Conservation (phyloP, 805 yeast species). For the Pichia rugopelliculosa region DNA sequence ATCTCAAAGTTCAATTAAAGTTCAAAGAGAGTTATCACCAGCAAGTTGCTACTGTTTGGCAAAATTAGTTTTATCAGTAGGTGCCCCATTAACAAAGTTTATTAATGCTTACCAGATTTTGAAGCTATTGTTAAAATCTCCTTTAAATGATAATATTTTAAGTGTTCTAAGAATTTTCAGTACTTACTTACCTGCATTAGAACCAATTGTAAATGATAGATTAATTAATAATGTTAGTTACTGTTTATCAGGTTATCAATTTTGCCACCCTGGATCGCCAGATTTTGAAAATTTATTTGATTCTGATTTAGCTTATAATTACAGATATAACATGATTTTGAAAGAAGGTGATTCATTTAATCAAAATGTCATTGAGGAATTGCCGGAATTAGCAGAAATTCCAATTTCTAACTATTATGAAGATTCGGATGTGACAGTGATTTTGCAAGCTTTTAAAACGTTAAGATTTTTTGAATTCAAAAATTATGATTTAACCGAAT, state of each 20-base stretch:
- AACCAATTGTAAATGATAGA: constrained; percentile 62
- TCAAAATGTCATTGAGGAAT: constrained; percentile 13
- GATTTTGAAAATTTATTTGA: constrained; percentile 53
- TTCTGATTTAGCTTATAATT: constrained; percentile 62
- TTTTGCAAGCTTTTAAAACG: constrained; percentile 75
- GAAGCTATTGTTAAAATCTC: constrained; percentile 72
- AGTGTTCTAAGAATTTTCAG: constrained; percentile 63
- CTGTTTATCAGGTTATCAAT: constrained; percentile 74
- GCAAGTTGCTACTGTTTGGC: constrained; percentile 87
- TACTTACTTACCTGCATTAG: constrained; percentile 71
- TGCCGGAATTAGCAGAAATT: constrained; percentile 17
- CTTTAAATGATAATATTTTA: constrained; percentile 77
- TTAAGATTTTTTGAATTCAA: constrained; percentile 67
- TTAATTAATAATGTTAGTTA: constrained; percentile 63
- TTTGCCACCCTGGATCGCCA: constrained; percentile 83
- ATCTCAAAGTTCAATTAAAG: constrained; percentile 47
- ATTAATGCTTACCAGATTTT: constrained; percentile 68
- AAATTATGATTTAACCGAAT: constrained; percentile 73
- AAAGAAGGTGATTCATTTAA: constrained; percentile 50
- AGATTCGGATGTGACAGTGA: constrained; percentile 33
- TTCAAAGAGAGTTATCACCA: constrained; percentile 68
- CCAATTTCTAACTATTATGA: constrained; percentile 20
- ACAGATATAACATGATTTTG: constrained; percentile 64
- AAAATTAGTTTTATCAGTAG: constrained; percentile 79
- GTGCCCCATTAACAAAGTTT: constrained; percentile 88